phyloP scores from a whole-genome alignment of 2,329 filamentous ascomycete genomes.

The Exophiala lecanii-corni region DNA sequence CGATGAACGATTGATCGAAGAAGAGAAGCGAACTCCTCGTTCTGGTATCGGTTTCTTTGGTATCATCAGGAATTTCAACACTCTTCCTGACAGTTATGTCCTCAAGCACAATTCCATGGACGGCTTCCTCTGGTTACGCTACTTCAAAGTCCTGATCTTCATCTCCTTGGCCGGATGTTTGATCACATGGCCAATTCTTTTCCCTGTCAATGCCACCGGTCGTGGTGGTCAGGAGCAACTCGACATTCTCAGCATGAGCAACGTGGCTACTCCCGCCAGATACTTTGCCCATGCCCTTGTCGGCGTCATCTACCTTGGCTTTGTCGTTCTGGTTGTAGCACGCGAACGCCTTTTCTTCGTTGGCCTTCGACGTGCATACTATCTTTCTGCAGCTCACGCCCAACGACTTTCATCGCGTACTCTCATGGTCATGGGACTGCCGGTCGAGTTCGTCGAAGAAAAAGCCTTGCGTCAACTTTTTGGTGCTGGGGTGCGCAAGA shows the following conservation, averaged over 20 bases:
- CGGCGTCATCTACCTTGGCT: conserved; percentile 75
- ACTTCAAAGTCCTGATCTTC: conserved; percentile 70
- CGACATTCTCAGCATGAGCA: conserved; percentile 74
- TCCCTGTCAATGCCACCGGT: conserved; percentile 83
- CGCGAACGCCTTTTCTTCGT: conserved; percentile 87
- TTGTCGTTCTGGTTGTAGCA: conserved; percentile 80
- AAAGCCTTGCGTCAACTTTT: conserved; percentile 71
- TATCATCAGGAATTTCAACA: conserved; percentile 39
- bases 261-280: conserved; percentile 59
- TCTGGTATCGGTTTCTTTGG: conserved; percentile 19
- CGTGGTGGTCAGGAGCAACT: conserved; percentile 63
- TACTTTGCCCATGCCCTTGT: conserved; percentile 77
- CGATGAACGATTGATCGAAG: conserved; percentile 38
- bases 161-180: conserved; percentile 76
- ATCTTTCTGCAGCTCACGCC: conserved; percentile 77
- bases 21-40: conserved; percentile 31
- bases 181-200: conserved; percentile 82
- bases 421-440: conserved; percentile 82
- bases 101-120: conserved; percentile 88
- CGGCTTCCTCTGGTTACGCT: conserved; percentile 86
- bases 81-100: conserved; percentile 67
- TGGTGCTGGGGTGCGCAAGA: conserved; percentile 65
- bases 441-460: conserved; percentile 70
- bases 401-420: conserved; percentile 83
- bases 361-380: conserved; percentile 84